phyloP scores from a whole-genome alignment of 768 basidiomycete genomes.

The Amanita polypyramis region DNA sequence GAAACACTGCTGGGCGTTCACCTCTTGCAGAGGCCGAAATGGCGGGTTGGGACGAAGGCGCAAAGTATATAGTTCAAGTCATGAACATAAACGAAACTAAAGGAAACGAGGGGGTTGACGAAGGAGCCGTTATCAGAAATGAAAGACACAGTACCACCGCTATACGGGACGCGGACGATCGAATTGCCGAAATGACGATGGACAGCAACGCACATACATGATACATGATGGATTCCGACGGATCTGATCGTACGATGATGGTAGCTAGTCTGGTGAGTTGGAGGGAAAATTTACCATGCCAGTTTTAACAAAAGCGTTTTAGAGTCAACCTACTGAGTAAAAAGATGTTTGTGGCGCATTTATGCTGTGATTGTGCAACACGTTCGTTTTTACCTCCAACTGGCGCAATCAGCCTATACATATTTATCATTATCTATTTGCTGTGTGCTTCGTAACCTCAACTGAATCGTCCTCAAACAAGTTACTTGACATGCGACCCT shows the following conservation, averaged over 20 bases:
- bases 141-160: constrained; percentile 2
- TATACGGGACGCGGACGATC: constrained; percentile 43
- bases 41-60: constrained; percentile 75
- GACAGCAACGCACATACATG: constrained; percentile 14
- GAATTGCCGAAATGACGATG: constrained; percentile 55
- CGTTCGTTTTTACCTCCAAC: neutral
- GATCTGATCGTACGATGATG: neutral
- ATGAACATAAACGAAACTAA: constrained; percentile 61
- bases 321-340: too few species aligned
- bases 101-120: constrained; percentile 21
- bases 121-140: constrained; percentile 3
- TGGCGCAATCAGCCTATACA: too few species aligned
- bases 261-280: neutral
- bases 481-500: neutral
- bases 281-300: neutral
- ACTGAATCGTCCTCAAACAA: neutral
- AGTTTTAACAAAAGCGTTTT: too few species aligned
- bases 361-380: neutral
- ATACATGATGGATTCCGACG: neutral
- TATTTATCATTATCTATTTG: too few species aligned
- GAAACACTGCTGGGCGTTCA: constrained; percentile 61
- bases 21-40: constrained; percentile 78
- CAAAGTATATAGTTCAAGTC: constrained; percentile 70
- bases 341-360: too few species aligned
- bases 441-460: too few species aligned